Conservation (phyloP, 192 early-diverging fungal genomes). For the Coemansia sp. region DNA sequence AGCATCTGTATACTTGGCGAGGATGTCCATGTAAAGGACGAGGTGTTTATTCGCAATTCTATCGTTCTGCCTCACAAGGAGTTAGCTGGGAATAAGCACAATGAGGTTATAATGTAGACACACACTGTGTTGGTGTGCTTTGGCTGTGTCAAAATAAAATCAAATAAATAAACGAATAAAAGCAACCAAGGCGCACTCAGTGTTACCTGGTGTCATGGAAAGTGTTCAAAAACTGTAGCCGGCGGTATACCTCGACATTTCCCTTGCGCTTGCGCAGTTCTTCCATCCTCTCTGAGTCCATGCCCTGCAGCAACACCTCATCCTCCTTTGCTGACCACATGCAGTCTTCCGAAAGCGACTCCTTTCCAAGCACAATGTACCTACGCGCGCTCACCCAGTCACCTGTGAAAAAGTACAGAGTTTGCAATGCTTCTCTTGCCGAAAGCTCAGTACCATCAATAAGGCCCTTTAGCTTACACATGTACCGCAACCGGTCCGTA, state of each 20-base stretch:
- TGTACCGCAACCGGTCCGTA: slow-evolving; percentile 30
- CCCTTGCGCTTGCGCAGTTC: slow-evolving; percentile 42
- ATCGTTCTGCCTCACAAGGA: slow-evolving; percentile 98
- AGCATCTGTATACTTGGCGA: slow-evolving; percentile 90
- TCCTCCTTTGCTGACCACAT: slow-evolving; percentile 44
- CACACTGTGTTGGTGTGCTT: background rate
- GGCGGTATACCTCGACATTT: slow-evolving; percentile 49
- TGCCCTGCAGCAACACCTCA: slow-evolving; percentile 20
- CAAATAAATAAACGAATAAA: background rate
- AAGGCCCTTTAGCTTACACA: slow-evolving; percentile 49
- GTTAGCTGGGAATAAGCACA: slow-evolving; percentile 81
- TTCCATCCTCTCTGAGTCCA: slow-evolving; percentile 22
- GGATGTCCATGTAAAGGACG: slow-evolving; percentile 89
- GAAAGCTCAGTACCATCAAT: slow-evolving; percentile 28
- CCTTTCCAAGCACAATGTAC: slow-evolving; percentile 22
- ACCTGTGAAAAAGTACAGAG: slow-evolving; percentile 45
- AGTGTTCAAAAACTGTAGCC: slow-evolving; percentile 52
- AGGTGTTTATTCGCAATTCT: slow-evolving; percentile 93
- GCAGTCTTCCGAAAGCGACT: slow-evolving; percentile 13
- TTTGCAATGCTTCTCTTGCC: slow-evolving; percentile 29
- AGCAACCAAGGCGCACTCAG: background rate
- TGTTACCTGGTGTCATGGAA: slow-evolving; percentile 23
- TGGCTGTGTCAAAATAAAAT: slow-evolving; percentile 1
- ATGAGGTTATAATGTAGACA: slow-evolving; percentile 93
- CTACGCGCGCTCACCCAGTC: slow-evolving; percentile 48